Evolutionary conservation across 2,329 filamentous ascomycete genomes (phyloP).

Genomic region (Aspergillus hiratsukae): DNA sequence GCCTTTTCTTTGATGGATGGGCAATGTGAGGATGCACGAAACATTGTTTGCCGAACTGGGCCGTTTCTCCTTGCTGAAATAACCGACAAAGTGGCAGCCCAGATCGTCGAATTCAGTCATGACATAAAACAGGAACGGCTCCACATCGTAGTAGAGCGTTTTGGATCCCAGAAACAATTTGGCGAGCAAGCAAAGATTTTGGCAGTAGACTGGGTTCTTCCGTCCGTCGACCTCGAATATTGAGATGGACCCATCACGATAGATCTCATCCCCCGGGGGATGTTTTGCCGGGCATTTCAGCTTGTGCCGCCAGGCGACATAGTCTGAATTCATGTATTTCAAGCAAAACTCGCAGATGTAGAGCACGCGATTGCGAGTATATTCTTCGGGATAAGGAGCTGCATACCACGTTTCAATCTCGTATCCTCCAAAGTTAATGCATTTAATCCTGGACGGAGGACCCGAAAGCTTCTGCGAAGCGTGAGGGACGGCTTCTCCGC

Average conservation of each 20-base stretch:
- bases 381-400: slow-evolving; percentile 95
- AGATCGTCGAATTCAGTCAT: slow-evolving; percentile 88
- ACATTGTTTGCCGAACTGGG: slow-evolving; percentile 95
- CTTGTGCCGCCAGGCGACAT: slow-evolving; percentile 96
- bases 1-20: slow-evolving; percentile 94
- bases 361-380: slow-evolving; percentile 91
- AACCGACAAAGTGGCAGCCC: slow-evolving; percentile 95
- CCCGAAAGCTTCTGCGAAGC: slow-evolving; percentile 72
- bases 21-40: slow-evolving; percentile 91
- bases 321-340: slow-evolving; percentile 99
- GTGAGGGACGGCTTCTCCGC: slow-evolving; percentile 58
- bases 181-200: slow-evolving; percentile 87
- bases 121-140: slow-evolving; percentile 97
- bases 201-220: slow-evolving; percentile 91
- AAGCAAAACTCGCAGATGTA: slow-evolving; percentile 99
- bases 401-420: slow-evolving; percentile 99
- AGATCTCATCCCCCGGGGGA: slow-evolving; percentile 95
- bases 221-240: slow-evolving; percentile 98
- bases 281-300: slow-evolving; percentile 95
- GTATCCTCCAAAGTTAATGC: slow-evolving; percentile 94
- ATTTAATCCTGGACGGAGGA: slow-evolving; percentile 93
- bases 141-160: slow-evolving; percentile 98
- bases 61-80: slow-evolving; percentile 98
- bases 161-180: slow-evolving; percentile 98
- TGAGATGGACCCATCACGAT: slow-evolving; percentile 86